A percentile compares a stretch with the other conserved stretches of the same genome.
phyloP scores from a whole-genome alignment of 805 yeast species.

The Nakazawaea pomicola region DNA sequence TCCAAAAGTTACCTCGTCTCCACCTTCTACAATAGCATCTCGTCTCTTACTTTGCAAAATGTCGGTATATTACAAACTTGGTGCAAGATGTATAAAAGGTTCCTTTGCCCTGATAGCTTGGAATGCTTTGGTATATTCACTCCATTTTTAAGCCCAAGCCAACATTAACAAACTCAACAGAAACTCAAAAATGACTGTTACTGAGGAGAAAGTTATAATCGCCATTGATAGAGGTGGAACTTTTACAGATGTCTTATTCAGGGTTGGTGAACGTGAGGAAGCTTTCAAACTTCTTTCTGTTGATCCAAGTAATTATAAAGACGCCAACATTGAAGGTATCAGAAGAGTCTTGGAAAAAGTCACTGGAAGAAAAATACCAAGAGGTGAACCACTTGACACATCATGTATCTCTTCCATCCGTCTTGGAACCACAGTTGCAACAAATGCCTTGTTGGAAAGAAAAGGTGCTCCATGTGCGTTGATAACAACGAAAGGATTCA shows the following conservation, averaged over 20 bases:
- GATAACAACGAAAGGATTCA: constrained; percentile 39
- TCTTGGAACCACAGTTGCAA: constrained; percentile 42
- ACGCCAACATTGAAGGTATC: constrained; percentile 43
- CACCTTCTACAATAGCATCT: no score
- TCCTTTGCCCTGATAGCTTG: no score
- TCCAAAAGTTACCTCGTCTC: no score
- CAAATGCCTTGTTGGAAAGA: constrained; percentile 41
- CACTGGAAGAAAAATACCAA: constrained; percentile 23
- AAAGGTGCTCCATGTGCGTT: constrained; percentile 38
- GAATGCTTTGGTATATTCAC: no score
- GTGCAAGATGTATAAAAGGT: no score
- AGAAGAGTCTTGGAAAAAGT: constrained; percentile 32
- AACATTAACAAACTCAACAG: not conserved
- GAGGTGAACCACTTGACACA: constrained; percentile 20
- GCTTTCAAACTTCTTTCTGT: constrained; percentile 37
- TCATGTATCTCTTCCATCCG: constrained; percentile 30
- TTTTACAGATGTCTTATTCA: constrained; percentile 38
- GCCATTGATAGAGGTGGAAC: constrained; percentile 13
- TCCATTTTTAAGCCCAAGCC: no score
- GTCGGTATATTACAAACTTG: no score
- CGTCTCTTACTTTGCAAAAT: no score
- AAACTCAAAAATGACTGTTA: constrained; percentile 2
- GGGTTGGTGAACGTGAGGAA: constrained; percentile 33
- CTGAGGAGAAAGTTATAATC: constrained; percentile 4
- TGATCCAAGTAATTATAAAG: constrained; percentile 34